Base-by-base conservation (phyloP, 495 filamentous ascomycete species). In the Penicillium taxi region DNA sequence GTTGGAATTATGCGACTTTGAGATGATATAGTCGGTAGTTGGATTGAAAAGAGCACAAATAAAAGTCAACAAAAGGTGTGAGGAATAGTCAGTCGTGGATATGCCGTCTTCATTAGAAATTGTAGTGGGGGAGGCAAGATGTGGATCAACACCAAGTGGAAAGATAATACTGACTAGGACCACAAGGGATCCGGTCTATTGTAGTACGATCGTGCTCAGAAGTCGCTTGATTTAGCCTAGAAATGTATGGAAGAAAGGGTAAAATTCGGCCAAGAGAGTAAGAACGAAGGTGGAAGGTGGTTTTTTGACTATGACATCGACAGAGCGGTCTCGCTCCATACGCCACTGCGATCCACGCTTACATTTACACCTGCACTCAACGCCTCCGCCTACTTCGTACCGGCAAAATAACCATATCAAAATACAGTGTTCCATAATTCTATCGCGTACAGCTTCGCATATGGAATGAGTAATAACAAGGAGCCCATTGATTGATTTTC, bases 401-500 rank as follows among this genome's bases (percentile, higher is more conserved):
- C 13, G 17, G 35, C 22, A 30, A 20, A 19, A 12, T n/a, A 21
- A 42, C 35, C 25, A 37, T 25, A 33, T 50, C 45, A 47, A 41
- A 53, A 56, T 50, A 51, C 44, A 53, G 35, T 42, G 44, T 49
- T 47, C 45, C 40, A 52, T 41, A 38, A 29, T 16, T 61, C 59
- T 63, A 63, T 63, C 56, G 45, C 55, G 47, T 63, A 65, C 61
- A 65, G 49, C 38, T 45, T 54, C 51, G 44, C 42, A 40, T 41
- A 32, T 50, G 37, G 45, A 45, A 48, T 50, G 47, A 45, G 49
- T 47, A 50, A 61, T 53, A 52, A 56, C 43, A 56, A 46, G 41
- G 44, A 25, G 41, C 19, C 32, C 18, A 23, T 45, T 6, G 27
- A 34, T 22, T 29, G 42, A 41, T 51, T 46, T 50, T 56, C 46